Base-by-base conservation (phyloP, 2,329 filamentous ascomycete species). In the Penicillium sp. region DNA sequence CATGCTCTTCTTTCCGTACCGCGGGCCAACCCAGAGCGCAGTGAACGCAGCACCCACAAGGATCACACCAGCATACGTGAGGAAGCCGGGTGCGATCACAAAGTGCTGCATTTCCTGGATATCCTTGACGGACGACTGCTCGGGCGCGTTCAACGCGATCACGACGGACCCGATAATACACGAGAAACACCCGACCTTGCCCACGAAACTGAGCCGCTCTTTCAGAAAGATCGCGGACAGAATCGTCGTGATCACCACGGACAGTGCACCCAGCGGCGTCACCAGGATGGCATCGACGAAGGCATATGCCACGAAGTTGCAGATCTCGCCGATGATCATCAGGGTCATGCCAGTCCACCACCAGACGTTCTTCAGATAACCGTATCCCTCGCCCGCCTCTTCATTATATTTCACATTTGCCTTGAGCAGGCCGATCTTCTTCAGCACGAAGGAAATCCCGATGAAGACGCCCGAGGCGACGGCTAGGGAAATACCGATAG, bases 391-490 rank as follows among this genome's bases (percentile, higher is more conserved):
- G 45, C 93, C 93, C 0, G 93, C 90, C 51, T 87, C 87, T 69
- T 97, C 89, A 47, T 94, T 86, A 73, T 97, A 97, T 66, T 97
- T 97, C 56, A 87, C 82, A 67, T 97, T 98, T 35, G 93, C 91
- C 64, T 82, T 89, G 47, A 98, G 75, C 54, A 98, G 70, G 4
- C 93, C 93, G 44, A 87, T 77, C 71, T 98, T 98, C 70, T 97
- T 97, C 59, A 98, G 71, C 18, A 97, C 90, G 64, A 97, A 98
- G 0, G 91, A 97, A 10, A 85, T 78, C 39, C 93, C 93, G 60
- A 98, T 98, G 64, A 97, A 97, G 42, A 87, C 64, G 28, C 93
- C 93, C 0, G 91, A 97, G 20, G 82, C 81, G 43, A 96, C 77
- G 11, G 93, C 93, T 23, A 98, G 75, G 15, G 81, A 76, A 47